phyloP scores from a whole-genome alignment of 306 rosid species.

The Vicia faba region DNA sequence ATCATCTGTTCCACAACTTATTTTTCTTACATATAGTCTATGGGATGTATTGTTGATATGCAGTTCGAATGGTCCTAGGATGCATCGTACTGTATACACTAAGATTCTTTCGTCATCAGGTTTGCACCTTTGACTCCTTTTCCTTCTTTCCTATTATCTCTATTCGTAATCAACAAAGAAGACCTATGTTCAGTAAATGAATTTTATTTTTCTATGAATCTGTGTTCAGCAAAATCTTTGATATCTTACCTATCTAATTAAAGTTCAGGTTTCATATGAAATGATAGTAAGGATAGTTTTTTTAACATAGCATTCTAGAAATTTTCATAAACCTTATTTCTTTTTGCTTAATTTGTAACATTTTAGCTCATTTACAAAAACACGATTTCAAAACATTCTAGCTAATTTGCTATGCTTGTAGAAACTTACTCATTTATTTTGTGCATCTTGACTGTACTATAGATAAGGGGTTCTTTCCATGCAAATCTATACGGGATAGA shows the following conservation, averaged over 20 bases:
- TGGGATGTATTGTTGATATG: constrained; percentile 35
- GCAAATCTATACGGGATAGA: neutral
- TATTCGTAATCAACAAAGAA: constrained; percentile 4
- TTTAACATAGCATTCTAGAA: neutral
- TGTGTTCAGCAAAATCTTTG: neutral
- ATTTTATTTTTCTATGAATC: neutral
- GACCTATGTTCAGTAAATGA: neutral
- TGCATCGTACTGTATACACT: constrained; percentile 60
- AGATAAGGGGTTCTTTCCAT: constrained; percentile 1
- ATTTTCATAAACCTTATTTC: neutral
- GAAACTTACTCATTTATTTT: constrained; percentile 17
- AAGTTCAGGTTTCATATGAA: constrained; percentile 14
- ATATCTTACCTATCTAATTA: neutral
- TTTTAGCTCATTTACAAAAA: neutral
- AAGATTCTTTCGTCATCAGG: constrained; percentile 79
- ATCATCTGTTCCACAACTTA: constrained; percentile 17
- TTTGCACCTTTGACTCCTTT: constrained; percentile 31
- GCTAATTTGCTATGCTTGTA: constrained; percentile 13
- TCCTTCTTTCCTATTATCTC: neutral
- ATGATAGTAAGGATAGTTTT: neutral
- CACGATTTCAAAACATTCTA: neutral
- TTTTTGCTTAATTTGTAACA: constrained; percentile 18
- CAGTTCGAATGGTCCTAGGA: constrained; percentile 87
- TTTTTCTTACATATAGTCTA: constrained; percentile 25
- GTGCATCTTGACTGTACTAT: constrained; percentile 16